Evolutionary conservation across 2,329 filamentous ascomycete genomes (phyloP).

Genomic region (Penicillium freii): DNA sequence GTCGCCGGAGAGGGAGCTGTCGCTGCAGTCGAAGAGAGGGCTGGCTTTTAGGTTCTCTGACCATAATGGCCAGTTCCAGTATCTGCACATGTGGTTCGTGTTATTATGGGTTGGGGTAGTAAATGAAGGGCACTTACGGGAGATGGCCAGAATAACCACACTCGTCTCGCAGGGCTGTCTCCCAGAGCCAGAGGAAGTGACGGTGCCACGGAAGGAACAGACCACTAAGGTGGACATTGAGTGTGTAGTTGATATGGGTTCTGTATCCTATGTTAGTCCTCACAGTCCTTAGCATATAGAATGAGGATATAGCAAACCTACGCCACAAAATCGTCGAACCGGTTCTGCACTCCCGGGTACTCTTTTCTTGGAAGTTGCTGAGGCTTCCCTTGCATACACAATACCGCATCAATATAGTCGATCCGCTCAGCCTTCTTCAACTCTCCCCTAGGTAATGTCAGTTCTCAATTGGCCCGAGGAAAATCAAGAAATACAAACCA

Average conservation of each 20-base stretch:
- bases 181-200: conserved; percentile 30
- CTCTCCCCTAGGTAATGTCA: conserved; percentile 18
- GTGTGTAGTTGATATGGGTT: conserved; percentile 30
- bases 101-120: not conserved
- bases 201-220: conserved; percentile 36
- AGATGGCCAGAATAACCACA: conserved; percentile 38
- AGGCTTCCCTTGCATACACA: conserved; percentile 22
- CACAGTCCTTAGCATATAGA: not conserved
- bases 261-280: not conserved
- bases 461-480: not conserved
- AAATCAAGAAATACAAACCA: conserved; percentile 10
- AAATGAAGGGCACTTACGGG: conserved; percentile 12
- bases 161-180: conserved; percentile 29
- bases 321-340: conserved; percentile 32
- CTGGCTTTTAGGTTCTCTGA: conserved; percentile 40
- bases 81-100: conserved; percentile 23
- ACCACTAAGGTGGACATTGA: conserved; percentile 22
- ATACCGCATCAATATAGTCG: conserved; percentile 26
- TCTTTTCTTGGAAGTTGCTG: conserved; percentile 18
- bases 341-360: conserved; percentile 27
- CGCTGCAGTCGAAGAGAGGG: conserved; percentile 50
- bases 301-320: conserved; percentile 7
- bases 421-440: conserved; percentile 18
- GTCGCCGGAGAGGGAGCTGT: conserved; percentile 46
- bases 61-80: conserved; percentile 49